Evolutionary conservation across 129 eudicot genomes (phyloP), one percentile per base, ranked within the genome.

Genomic region (Flaveria robusta): DNA sequence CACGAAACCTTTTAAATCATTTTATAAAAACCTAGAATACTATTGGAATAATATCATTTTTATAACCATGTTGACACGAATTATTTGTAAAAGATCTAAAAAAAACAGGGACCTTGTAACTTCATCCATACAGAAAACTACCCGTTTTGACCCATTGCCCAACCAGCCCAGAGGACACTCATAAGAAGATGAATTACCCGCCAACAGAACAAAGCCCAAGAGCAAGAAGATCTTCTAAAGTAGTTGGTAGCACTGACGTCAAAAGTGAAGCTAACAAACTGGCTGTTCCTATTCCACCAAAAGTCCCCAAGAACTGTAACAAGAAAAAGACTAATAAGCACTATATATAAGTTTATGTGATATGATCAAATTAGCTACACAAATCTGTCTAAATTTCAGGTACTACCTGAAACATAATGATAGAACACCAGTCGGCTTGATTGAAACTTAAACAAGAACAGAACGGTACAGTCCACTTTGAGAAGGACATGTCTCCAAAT

Each of bases 131-230:
- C 41, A 29, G 16, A 29, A 63, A 47, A 5, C 14, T 16, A 31
- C 12, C 45, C 43, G 43, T 29, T 60, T 29, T 63, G 43, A 63
- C 20, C 45, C 68, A 15, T 63, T 15, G 15, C 12, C 43, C 45
- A 63, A 63, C 68, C 12, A 13, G 42, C 42, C 43, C 0, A 5
- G n/a, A 27, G 68, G 42, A 42, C 67, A 51, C 41, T 7, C 1
- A 37, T 12, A 41, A 37, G 42, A 75, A 82, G 39, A 73, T 54
- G 42, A 55, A 55, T 29, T 88, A 95, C 99, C 99, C 99, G 85
- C 97, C 99, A 78, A 94, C 96, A 66, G 99, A 95, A 81, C 99
- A 95, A 82, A 95, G 92, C 39, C 96, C 96, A 49, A 95, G 92
- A 78, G 99, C 99, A 77, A 95, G 96, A 83, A 95, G 97, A 83